These are phyloP conservation scores for Phaffia australis DNA, from an alignment of 768 basidiomycete genomes.

Conservation along the genomic window DNA sequence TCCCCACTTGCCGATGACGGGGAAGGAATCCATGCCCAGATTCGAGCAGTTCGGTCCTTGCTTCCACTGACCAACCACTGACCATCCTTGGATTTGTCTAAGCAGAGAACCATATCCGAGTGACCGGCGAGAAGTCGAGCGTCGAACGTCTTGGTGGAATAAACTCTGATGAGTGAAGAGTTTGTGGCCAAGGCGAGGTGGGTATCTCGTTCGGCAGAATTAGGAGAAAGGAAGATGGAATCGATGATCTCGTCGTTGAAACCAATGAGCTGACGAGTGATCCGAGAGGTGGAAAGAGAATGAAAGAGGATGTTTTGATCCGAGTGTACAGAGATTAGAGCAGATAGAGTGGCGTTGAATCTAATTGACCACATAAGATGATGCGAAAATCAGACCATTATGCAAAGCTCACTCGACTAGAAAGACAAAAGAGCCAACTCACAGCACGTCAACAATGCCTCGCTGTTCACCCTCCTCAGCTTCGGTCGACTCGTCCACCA, in stretches of 20 bases:
- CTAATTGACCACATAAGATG: conserved; percentile 40
- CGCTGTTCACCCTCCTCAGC: conserved; percentile 64
- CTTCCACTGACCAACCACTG: conserved; percentile 75
- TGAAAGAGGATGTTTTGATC: conserved; percentile 96
- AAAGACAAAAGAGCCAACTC: conserved; percentile 36
- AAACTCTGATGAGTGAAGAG: conserved; percentile 85
- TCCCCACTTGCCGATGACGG: conserved; percentile 29
- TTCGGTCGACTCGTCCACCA: conserved; percentile 42
- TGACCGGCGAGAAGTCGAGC: conserved; percentile 80
- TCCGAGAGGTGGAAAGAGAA: conserved; percentile 54
- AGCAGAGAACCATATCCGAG: conserved; percentile 75
- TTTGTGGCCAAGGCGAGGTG: conserved; percentile 94
- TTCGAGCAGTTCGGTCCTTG: conserved; percentile 76
- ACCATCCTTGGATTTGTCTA: conserved; percentile 60
- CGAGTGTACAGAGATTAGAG: conserved; percentile 72
- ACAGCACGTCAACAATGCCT: conserved; percentile 76
- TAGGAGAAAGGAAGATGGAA: conserved; percentile 56
- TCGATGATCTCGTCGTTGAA: conserved; percentile 99
- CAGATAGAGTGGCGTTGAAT: conserved; percentile 54
- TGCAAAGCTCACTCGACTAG: conserved; percentile 26
- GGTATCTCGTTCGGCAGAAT: conserved; percentile 44
- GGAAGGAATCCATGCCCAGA: conserved; percentile 52
- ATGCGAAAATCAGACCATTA: neutral
- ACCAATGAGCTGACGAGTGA: conserved; percentile 76
- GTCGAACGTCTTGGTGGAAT: conserved; percentile 63